A percentile compares a stretch with the other conserved stretches of the same genome.
Evolutionary conservation across 257 asterid species (phyloP).

Genomic region (Primulina tabacum): DNA sequence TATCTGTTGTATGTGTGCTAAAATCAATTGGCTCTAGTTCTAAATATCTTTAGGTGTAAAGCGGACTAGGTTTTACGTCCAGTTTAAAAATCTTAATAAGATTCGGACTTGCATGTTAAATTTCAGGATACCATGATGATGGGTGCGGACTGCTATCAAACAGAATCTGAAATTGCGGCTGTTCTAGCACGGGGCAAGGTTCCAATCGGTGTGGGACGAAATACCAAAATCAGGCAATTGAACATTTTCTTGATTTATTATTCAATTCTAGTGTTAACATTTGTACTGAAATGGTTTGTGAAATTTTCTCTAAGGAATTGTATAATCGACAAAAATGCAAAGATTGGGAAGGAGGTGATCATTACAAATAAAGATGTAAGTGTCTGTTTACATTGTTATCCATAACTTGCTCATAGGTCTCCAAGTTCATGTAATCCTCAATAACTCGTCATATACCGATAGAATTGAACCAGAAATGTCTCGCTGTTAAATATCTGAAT

Average conservation of each 20-base stretch:
- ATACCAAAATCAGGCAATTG: conserved; percentile 77
- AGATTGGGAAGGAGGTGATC: conserved; percentile 80
- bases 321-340: conserved; percentile 93
- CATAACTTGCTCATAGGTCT: not conserved
- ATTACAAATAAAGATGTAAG: conserved; percentile 86
- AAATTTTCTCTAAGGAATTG: conserved; percentile 53
- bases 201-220: conserved; percentile 81
- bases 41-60: not conserved
- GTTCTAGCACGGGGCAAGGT: conserved; percentile 73
- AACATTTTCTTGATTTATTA: not conserved
- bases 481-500: not conserved
- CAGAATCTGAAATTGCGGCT: conserved; percentile 83
- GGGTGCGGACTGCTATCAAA: conserved; percentile 95
- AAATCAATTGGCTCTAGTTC: not conserved
- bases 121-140: conserved; percentile 94
- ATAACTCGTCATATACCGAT: not conserved
- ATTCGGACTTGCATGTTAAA: no score
- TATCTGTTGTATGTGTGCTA: not conserved
- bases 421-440: not conserved
- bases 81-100: not conserved
- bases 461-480: not conserved
- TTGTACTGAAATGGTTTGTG: conserved; percentile 3
- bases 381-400: conserved; percentile 1
- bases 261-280: not conserved
- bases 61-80: not conserved